Percentiles rank a stretch among this genome's conserved stretches.
Evolutionary conservation across 164 flowering plant species (phyloP).

Genomic region (Paratinospora sagittata): DNA sequence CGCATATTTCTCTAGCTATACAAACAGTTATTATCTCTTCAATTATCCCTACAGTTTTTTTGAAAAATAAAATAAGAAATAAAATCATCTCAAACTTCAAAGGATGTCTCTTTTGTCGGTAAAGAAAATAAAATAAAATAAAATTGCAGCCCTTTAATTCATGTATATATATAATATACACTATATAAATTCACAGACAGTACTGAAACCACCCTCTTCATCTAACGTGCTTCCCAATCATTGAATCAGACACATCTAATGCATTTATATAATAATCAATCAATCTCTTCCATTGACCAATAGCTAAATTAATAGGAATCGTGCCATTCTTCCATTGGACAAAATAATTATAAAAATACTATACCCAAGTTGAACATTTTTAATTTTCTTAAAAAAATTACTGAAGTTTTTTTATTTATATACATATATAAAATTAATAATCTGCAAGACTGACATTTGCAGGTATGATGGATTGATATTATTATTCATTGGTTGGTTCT

Average conservation of each 20-base stretch:
- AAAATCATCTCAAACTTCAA: not conserved
- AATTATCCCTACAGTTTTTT: too few species aligned
- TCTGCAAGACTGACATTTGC: not conserved
- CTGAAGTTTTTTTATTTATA: too few species aligned
- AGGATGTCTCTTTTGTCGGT: conserved; percentile 1
- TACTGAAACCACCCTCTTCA: not conserved
- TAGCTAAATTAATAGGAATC: not conserved
- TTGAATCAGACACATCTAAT: conserved; percentile 2
- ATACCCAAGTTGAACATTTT: too few species aligned
- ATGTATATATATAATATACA: too few species aligned
- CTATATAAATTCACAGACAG: too few species aligned
- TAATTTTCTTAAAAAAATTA: not conserved
- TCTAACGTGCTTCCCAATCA: conserved; percentile 1
- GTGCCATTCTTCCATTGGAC: not conserved
- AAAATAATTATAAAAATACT: not conserved
- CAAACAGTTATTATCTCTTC: too few species aligned
- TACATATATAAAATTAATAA: not conserved
- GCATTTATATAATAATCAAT: not conserved
- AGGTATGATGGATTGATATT: not conserved
- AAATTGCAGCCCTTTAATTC: not conserved
- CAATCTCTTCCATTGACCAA: not conserved
- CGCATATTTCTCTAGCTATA: not conserved
- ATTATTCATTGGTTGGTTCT: not conserved
- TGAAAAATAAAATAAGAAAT: too few species aligned
- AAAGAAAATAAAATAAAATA: too few species aligned